Evolutionary conservation across 2,329 filamentous ascomycete species (phyloP), one percentile per base, ranked within the genome.

Genomic region (Colletotrichum costaricense): DNA sequence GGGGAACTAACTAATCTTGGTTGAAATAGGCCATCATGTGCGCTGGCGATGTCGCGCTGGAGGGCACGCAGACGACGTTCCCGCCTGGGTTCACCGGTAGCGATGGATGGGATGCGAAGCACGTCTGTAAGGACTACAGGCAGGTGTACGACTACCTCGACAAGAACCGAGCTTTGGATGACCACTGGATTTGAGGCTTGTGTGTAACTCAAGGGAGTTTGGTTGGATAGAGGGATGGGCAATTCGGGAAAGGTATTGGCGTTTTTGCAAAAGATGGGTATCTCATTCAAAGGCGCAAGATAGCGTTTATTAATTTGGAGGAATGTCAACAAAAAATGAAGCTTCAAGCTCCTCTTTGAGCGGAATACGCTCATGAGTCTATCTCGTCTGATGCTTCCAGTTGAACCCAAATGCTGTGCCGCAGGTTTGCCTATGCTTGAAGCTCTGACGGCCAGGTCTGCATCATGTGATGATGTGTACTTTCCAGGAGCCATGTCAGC

Each of bases 101-200:
- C 59, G 84, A 86, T 63, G 84, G 84, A 1, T 86, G 83, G 84
- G 83, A 85, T 62, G 82, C 83, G 24, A 82, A 81, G 77, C 83
- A 85, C 68, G 82, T 85, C 6, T 85, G 83, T 71, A 82, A 82
- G 75, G 80, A 85, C 74, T 84, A 83, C 42, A 75, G 75, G 19
- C 78, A 82, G 72, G 77, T 85, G 14, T 76, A 80, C 42, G 76
- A 77, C 7, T 80, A 84, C 56, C 74, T 84, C 9, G 80, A 84
- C 49, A 75, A 75, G 52, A 81, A 81, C 33, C 76, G 82, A 54
- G 82, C 78, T 3, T 72, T 82, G 56, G 78, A 85, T 54, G 76
- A 80, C 7, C 76, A 77, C 11, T 85, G 83, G 83, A 84, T 85
- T 72, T 84, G 49, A 74, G 24, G 75, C 30, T 33, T 16, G 3